A percentile compares a stretch with the other conserved stretches of the same genome.
phyloP scores from a whole-genome alignment of 176 grass and related monocot genomes.

The Dactylis glomerata region DNA sequence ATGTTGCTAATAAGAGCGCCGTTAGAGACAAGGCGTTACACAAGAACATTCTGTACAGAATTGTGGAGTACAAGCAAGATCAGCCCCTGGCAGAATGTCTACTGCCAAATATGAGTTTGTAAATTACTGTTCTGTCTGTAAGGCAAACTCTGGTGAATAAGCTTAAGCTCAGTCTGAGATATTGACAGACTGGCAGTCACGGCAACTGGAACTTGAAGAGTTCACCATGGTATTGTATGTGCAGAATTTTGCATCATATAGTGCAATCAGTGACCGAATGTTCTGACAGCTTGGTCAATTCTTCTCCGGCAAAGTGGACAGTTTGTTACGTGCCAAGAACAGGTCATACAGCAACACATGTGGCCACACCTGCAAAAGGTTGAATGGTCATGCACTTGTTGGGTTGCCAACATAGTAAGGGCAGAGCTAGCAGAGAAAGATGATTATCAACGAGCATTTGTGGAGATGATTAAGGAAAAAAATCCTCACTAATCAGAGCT shows the following conservation, averaged over 20 bases:
- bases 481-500: neutral
- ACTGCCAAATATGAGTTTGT: neutral
- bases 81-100: neutral
- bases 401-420: slow-evolving; percentile 2
- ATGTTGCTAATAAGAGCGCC: neutral
- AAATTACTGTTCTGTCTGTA: neutral
- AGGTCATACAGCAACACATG: slow-evolving; percentile 92
- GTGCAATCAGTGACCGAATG: slow-evolving; percentile 64
- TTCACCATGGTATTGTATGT: neutral
- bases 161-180: neutral
- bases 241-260: neutral
- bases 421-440: neutral
- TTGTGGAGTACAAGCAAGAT: slow-evolving; percentile 22
- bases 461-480: neutral
- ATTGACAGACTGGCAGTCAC: neutral
- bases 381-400: neutral
- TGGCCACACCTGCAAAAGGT: slow-evolving; percentile 79
- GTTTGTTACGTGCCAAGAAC: slow-evolving; percentile 70
- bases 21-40: slow-evolving; percentile 26
- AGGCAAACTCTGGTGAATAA: neutral
- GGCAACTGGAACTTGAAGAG: neutral
- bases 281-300: slow-evolving; percentile 87
- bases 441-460: neutral
- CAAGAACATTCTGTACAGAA: slow-evolving; percentile 25
- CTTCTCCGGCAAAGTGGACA: slow-evolving; percentile 91